These are phyloP conservation scores for Scenedesmus sp. DNA, from an alignment of 163 green algal species.

Conservation along the genomic window DNA sequence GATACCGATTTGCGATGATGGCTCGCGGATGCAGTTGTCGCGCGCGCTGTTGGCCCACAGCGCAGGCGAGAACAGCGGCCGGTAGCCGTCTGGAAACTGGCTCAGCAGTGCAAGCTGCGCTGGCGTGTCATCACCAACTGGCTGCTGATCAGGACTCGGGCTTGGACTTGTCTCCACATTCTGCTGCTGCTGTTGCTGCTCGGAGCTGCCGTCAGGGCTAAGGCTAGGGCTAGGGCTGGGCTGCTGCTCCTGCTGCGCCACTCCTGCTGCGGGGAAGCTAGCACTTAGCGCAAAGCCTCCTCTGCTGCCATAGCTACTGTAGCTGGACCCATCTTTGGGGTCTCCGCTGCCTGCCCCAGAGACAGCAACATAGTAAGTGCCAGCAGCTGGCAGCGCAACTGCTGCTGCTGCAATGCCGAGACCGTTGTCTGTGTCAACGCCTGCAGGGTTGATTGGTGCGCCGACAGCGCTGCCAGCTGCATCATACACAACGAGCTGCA, in stretches of 20 bases:
- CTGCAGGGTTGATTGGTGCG: neutral
- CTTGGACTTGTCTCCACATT: neutral
- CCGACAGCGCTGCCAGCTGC: neutral
- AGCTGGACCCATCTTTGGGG: neutral
- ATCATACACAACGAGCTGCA: neutral
- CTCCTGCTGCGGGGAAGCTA: neutral
- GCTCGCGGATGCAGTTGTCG: neutral
- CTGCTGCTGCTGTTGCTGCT: neutral
- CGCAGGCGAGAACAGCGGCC: neutral
- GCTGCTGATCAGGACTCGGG: neutral
- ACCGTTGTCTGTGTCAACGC: neutral
- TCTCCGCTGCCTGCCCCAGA: neutral
- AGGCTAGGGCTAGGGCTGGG: neutral
- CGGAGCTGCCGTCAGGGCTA: neutral
- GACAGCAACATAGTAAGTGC: conserved; percentile 42
- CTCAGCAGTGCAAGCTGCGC: neutral
- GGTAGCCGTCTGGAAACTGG: neutral
- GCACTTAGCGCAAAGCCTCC: neutral
- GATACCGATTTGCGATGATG: neutral
- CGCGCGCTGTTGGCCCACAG: neutral
- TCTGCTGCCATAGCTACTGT: conserved; percentile 9
- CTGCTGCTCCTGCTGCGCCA: neutral
- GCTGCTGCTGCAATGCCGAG: neutral
- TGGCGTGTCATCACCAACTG: neutral
- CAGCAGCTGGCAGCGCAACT: conserved; percentile 23